Conservation (phyloP, 352 stramenopile species). For the Globisporangium mamillatum region DNA sequence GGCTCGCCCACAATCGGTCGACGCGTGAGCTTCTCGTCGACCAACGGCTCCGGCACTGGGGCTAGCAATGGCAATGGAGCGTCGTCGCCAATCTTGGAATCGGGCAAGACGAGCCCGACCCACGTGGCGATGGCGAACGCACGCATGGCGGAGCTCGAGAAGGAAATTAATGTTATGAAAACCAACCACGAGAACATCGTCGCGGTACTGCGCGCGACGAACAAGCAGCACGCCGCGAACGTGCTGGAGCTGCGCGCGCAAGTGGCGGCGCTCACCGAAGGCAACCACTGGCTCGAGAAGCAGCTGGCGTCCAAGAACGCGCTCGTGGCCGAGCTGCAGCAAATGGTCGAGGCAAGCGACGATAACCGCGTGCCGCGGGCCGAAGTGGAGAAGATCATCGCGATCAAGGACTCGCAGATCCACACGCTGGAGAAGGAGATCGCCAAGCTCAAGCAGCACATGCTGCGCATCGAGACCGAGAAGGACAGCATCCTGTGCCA, state of each 20-base stretch:
- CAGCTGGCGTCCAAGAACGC: constrained; percentile 56
- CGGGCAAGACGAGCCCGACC: constrained; percentile 6
- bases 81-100: neutral
- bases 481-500: constrained; percentile 60
- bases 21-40: constrained; percentile 25
- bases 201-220: constrained; percentile 58
- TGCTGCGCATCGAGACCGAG: constrained; percentile 43
- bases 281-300: constrained; percentile 58
- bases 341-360: constrained; percentile 30
- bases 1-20: constrained; percentile 30
- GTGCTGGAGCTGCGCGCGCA: constrained; percentile 64
- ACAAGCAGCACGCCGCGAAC: constrained; percentile 65
- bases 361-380: constrained; percentile 28
- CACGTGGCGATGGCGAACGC: constrained; percentile 10
- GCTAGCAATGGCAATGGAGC: neutral
- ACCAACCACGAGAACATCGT: constrained; percentile 74
- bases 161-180: constrained; percentile 57
- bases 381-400: constrained; percentile 44
- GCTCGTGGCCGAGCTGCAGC: constrained; percentile 47
- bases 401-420: constrained; percentile 57
- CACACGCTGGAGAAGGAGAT: constrained; percentile 58
- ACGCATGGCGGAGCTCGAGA: constrained; percentile 53
- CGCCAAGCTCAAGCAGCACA: constrained; percentile 35
- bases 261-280: constrained; percentile 54
- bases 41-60: neutral